A percentile compares a stretch with the other conserved stretches of the same genome.
phyloP scores from a whole-genome alignment of 1,139 yeast genomes.

The Sugiyamaella japonica region DNA sequence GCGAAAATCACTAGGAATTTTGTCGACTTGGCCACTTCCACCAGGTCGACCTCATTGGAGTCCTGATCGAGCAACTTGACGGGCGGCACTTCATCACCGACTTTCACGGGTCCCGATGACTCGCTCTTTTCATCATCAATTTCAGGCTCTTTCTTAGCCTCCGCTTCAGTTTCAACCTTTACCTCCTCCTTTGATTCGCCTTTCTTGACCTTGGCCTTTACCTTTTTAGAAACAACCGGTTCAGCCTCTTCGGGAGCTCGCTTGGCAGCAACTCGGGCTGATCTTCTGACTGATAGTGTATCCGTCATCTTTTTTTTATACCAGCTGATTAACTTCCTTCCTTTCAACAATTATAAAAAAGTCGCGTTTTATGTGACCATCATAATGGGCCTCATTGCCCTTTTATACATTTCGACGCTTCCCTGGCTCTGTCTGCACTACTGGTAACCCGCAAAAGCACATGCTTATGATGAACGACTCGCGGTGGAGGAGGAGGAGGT shows the following conservation, averaged over 20 bases:
- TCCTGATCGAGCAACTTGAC: conserved; percentile 63
- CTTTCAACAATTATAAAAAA: background rate
- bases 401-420: no score
- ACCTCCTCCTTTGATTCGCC: conserved; percentile 14
- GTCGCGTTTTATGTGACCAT: no score
- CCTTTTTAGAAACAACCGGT: conserved; percentile 17
- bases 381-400: no score
- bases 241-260: conserved; percentile 15
- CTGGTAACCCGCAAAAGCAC: no score
- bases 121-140: conserved; percentile 10
- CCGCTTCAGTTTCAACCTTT: conserved; percentile 3
- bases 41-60: conserved; percentile 50
- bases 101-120: conserved; percentile 23
- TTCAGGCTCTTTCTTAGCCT: background rate
- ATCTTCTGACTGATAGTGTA: conserved; percentile 18
- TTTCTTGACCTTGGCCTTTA: conserved; percentile 9
- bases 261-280: conserved; percentile 22
- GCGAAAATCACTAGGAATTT: conserved; percentile 48
- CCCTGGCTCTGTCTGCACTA: no score
- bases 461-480: background rate
- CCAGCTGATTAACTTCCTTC: no score
- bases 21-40: conserved; percentile 24
- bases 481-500: no score
- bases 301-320: conserved; percentile 19
- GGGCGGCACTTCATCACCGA: conserved; percentile 73